Evolutionary conservation across 768 basidiomycete species (phyloP), one percentile per base, ranked within the genome.

Genomic region (Psilocybe subaeruginosa): DNA sequence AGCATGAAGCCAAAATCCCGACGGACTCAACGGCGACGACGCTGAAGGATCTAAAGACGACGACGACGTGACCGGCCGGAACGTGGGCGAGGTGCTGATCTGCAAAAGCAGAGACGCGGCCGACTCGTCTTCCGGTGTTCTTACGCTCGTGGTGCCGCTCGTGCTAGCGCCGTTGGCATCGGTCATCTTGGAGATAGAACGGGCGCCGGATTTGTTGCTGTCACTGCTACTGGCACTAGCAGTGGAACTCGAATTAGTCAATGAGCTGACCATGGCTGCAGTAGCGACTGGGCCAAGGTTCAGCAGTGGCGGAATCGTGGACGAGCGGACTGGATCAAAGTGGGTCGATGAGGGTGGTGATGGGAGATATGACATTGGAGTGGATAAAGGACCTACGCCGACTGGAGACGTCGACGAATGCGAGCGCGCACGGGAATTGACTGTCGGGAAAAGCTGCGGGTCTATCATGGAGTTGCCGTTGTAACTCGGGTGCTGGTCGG

Each of bases 31-130:
- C 8, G 63, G 57, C 5, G 23, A 30, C 29, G 53, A 23, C 59
- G 4, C 41, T 53, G 23, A 60, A 48, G 6, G 58, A 53, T 43
- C 14, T 16, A 55, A 54, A 9, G 54, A 43, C 19, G 62, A 54
- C 19, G 62, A 54, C 7, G 56, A 19, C 4, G 60, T 56, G 17
- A 63, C 46, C 3, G 72, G 67, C 29, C 69, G 62, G 59, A 73
- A 72, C 2, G 64, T 61, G 8, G 80, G 76, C 33, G 82, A 81
- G 0, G 80, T 76, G 64, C 84, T 81, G 62, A 91, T 90, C 62
- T 89, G 86, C 41, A 91, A 72, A 12, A 90, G 71, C 61, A 91
- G 74, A 3, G 89, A 85, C 14, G 89, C 89, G 0, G 89, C 89
- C 0, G 79, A 81, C 74, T 91, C 87, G 68, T 92, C 90, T 56